phyloP scores from a whole-genome alignment of 1,284 basidiomycete species.

The Xerocomus nothofagi region DNA sequence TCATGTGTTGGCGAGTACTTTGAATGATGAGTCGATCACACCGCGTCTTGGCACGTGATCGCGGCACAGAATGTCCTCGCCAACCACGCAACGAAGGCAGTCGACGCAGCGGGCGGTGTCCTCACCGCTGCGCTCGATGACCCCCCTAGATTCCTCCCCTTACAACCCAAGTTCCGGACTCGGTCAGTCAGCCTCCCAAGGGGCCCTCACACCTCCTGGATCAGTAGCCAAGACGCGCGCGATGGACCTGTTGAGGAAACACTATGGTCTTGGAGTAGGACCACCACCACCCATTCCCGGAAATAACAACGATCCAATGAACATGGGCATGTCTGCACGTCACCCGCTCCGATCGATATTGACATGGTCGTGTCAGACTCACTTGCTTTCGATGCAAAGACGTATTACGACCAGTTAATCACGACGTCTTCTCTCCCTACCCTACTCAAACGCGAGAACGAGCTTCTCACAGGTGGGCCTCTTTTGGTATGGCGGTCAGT shows the following conservation, averaged over 20 bases:
- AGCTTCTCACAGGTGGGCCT: conserved; percentile 61
- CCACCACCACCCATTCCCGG: conserved; percentile 60
- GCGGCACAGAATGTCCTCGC: conserved; percentile 24
- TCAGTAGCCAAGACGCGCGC: conserved; percentile 58
- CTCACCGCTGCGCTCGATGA: conserved; percentile 31
- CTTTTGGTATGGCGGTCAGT: conserved; percentile 6
- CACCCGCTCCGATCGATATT: conserved; percentile 1
- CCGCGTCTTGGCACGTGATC: conserved; percentile 27
- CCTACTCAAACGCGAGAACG: conserved; percentile 76
- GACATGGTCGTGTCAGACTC: conserved; percentile 54
- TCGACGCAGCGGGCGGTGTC: conserved; percentile 23
- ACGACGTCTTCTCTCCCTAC: conserved; percentile 72
- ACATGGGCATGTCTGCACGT: conserved; percentile 52
- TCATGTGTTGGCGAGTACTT: no score
- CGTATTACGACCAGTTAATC: conserved; percentile 82
- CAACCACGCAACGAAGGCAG: conserved; percentile 22
- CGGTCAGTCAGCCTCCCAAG: conserved; percentile 21
- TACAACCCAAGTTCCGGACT: conserved; percentile 20
- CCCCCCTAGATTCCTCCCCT: conserved; percentile 19
- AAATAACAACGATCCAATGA: conserved; percentile 70
- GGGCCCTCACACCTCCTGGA: conserved; percentile 21
- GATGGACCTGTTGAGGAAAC: conserved; percentile 74
- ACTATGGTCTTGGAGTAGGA: conserved; percentile 77
- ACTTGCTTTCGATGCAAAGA: conserved; percentile 74
- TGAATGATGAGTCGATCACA: conserved; percentile 4